Evolutionary conservation across 805 yeast genomes (phyloP), one percentile per base, ranked within the genome.

Genomic region (Candida adriatica): DNA sequence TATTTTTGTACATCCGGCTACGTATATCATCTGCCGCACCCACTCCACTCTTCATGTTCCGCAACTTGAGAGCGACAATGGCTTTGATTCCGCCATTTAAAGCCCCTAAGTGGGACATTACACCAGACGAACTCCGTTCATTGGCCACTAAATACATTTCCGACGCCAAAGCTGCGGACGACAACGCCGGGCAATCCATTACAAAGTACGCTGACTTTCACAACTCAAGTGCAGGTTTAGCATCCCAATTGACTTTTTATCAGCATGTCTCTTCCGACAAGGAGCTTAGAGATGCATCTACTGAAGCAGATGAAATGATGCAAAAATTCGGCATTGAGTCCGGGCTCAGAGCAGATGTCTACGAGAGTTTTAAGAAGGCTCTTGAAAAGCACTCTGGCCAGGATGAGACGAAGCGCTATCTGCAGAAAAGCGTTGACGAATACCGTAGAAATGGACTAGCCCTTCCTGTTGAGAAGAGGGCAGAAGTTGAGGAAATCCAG

Each of bases 381-480:
- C 66, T 64, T 49, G 41, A 37, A 20, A 58, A 64, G 18, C 49
- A 55, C 15, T 27, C 35, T 6, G 45, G 71, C 16, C 73, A 70
- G 33, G 59, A 68, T 3, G 90, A 82, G 51, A 63, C 76, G 4
- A 65, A 55, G 38, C 67, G 78, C 37, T 73, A 66, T 42, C 55
- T 80, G 30, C 71, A 71, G 36, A 81, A 83, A 48, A 51, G 64
- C 25, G 68, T 75, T 41, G 61, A 59, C 24, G 73, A 66, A 27
- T 82, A 66, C 50, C 70, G 72, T 38, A 68, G 90, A 44, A 73
- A 74, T 44, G 95, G 95, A 23, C 65, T 85, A 39, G 78, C 69
- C 13, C 59, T 82, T 41, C 63, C 80, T 10, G 51, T 59, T 34
- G 79, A 68, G 14, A 57, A 66, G 18, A 66, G 87, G 37, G 65